Percentiles rank a stretch among this genome's conserved stretches.
Evolutionary conservation across 345 rosid genomes (phyloP).

Genomic region (Murraya paniculata): DNA sequence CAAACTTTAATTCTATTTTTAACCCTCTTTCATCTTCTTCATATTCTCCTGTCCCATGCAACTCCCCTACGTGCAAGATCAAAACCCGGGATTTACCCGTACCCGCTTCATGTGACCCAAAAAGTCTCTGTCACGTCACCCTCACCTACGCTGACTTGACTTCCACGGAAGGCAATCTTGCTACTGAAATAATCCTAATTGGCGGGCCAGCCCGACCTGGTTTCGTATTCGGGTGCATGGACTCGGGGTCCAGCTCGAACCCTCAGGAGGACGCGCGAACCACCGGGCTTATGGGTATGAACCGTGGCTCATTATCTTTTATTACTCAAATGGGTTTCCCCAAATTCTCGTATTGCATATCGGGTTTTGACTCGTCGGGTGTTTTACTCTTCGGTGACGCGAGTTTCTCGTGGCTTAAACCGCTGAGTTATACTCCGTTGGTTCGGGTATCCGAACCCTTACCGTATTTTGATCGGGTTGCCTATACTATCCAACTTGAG

Average conservation of each 20-base stretch:
- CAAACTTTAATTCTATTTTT: constrained; percentile 33
- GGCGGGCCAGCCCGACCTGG: constrained; percentile 43
- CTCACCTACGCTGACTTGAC: constrained; percentile 59
- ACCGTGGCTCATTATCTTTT: constrained; percentile 72
- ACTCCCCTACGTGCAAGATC: constrained; percentile 43
- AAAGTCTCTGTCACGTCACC: constrained; percentile 46
- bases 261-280: constrained; percentile 59
- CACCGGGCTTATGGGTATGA: constrained; percentile 83
- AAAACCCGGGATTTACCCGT: constrained; percentile 45
- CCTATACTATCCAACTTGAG: constrained; percentile 63
- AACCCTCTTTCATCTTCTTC: constrained; percentile 43
- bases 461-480: constrained; percentile 69
- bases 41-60: constrained; percentile 45
- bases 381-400: constrained; percentile 62
- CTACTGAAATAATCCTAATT: constrained; percentile 42
- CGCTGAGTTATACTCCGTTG: constrained; percentile 62
- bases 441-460: constrained; percentile 49
- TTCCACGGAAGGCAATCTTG: constrained; percentile 61
- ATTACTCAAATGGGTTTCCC: constrained; percentile 61
- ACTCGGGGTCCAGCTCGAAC: constrained; percentile 55
- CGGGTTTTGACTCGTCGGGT: constrained; percentile 66
- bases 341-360: constrained; percentile 79
- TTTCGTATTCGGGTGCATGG: constrained; percentile 74
- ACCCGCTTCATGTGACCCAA: constrained; percentile 50
- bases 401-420: constrained; percentile 41